Conservation (phyloP, 495 filamentous ascomycete species). For the Bathelium albidoporum region DNA sequence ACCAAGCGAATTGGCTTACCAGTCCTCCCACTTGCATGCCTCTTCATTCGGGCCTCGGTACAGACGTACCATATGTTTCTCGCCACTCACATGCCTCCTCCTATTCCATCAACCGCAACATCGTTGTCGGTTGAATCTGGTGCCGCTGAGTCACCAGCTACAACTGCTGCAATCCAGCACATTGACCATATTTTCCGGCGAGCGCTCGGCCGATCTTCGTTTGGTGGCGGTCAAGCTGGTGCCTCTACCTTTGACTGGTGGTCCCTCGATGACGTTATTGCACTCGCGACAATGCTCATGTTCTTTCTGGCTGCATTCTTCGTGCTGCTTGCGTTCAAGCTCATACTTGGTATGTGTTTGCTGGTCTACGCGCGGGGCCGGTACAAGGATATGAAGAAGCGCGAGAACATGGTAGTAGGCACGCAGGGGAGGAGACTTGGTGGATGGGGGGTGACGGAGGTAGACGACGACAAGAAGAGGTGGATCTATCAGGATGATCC, state of each 20-base stretch:
- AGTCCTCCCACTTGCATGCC: constrained; percentile 81
- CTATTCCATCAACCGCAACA: constrained; percentile 59
- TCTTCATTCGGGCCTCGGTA: constrained; percentile 88
- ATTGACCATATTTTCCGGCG: constrained; percentile 65
- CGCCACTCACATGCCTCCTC: constrained; percentile 66
- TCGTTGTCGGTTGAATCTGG: constrained; percentile 46
- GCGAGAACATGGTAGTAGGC: constrained; percentile 49
- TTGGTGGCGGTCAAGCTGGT: constrained; percentile 37
- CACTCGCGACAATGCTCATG: constrained; percentile 60
- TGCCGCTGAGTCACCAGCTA: constrained; percentile 49
- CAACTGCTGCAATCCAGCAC: constrained; percentile 60
- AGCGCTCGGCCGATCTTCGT: constrained; percentile 58
- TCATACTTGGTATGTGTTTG: constrained; percentile 74
- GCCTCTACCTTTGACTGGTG: constrained; percentile 27
- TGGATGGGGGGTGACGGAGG: constrained; percentile 73
- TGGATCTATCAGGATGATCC: constrained; percentile 83
- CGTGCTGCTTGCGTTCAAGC: constrained; percentile 66
- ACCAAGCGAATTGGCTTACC: constrained; percentile 85
- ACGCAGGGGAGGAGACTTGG: constrained; percentile 65
- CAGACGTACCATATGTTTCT: constrained; percentile 99
- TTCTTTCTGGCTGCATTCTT: constrained; percentile 71
- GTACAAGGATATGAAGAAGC: constrained; percentile 68
- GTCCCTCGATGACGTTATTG: constrained; percentile 55
- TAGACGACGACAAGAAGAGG: constrained; percentile 74
- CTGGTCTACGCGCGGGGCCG: constrained; percentile 62